These are phyloP conservation scores for Wickerhamiella pararugosa DNA, from an alignment of 1,139 yeast species.

Conservation along the genomic window DNA sequence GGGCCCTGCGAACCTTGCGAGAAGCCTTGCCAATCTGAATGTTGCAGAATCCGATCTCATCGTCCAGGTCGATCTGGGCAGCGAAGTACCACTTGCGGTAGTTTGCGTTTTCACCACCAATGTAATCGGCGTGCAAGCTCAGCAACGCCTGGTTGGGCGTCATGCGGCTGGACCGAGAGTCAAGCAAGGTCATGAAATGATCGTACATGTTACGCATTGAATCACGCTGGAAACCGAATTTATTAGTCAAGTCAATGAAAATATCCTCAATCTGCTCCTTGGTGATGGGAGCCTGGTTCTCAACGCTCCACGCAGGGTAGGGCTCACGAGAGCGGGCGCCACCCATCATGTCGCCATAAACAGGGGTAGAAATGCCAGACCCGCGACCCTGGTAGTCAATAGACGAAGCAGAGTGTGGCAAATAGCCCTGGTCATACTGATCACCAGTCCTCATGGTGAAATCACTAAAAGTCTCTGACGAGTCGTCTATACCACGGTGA, in stretches of 20 bases:
- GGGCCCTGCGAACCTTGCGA: conserved; percentile 35
- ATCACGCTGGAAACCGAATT: conserved; percentile 95
- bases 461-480: conserved; percentile 30
- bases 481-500: conserved; percentile 20
- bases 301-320: conserved; percentile 94
- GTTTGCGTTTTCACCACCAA: conserved; percentile 87
- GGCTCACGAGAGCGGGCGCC: conserved; percentile 43
- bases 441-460: conserved; percentile 31
- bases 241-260: conserved; percentile 74
- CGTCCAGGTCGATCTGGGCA: conserved; percentile 76
- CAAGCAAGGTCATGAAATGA: conserved; percentile 83
- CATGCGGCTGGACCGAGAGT: conserved; percentile 93
- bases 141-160: conserved; percentile 89
- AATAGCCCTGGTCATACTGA: conserved; percentile 25
- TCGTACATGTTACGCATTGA: conserved; percentile 96
- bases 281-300: conserved; percentile 68
- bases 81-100: conserved; percentile 95
- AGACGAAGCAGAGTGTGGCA: conserved; percentile 17
- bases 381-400: conserved; percentile 21
- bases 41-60: conserved; percentile 61
- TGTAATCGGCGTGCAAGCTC: conserved; percentile 90
- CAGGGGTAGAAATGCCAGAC: conserved; percentile 83
- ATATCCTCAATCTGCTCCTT: conserved; percentile 86
- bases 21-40: conserved; percentile 64
- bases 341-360: conserved; percentile 55